Base-by-base conservation (phyloP, 2,329 filamentous ascomycete genomes). In the Diaporthe australafricana region DNA sequence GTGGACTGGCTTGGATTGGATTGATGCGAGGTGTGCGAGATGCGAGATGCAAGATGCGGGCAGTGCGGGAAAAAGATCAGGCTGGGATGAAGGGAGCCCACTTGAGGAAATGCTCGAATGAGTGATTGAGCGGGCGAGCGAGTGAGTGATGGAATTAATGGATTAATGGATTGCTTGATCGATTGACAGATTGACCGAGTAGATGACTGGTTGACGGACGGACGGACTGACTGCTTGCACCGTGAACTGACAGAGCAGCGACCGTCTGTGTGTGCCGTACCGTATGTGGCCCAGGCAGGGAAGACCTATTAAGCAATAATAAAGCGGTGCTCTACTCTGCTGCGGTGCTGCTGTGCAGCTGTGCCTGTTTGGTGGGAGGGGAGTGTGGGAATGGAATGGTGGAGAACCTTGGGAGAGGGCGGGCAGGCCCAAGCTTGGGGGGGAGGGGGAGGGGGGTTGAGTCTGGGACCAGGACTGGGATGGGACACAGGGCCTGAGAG, bases 21-120 rank as follows among this genome's bases (percentile, higher is more conserved):
- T 62, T 62, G 65, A 68, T 68, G 65, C 62, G 20, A 62, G 57
- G 47, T 65, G 47, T 65, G 60, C 60, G 45, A 47, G 60, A 50
- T 65, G 60, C 60, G 25, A 66, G 62, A 66, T 66, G 62, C 62
- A 52, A 66, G 47, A 66, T 66, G 62, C 65, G 50, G 30, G 50
- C 50, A 56, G 38, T 52, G 25, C 50, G 65, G 52, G 30, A 45
- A 68, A n/a, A 45, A 52, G 65, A 40, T 55, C 50, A 55, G 52
- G 65, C 40, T 55, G 35, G 50, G 56, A 62, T 62, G 56, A 62
- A 62, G 25, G 56, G 56, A 45, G 14, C 22, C 56, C 25, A 17
- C 30, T 56, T 56, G 53, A 38, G 22, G 32, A 38, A 20, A 12
- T 60, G 35, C 22, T 42, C 45, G 22, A 60, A 45, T 25, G 35